A percentile compares a stretch with the other conserved stretches of the same genome.
These are phyloP conservation scores for Aspergillus pseudoglaucus DNA, from an alignment of 2,329 filamentous ascomycete genomes.

Conservation along the genomic window DNA sequence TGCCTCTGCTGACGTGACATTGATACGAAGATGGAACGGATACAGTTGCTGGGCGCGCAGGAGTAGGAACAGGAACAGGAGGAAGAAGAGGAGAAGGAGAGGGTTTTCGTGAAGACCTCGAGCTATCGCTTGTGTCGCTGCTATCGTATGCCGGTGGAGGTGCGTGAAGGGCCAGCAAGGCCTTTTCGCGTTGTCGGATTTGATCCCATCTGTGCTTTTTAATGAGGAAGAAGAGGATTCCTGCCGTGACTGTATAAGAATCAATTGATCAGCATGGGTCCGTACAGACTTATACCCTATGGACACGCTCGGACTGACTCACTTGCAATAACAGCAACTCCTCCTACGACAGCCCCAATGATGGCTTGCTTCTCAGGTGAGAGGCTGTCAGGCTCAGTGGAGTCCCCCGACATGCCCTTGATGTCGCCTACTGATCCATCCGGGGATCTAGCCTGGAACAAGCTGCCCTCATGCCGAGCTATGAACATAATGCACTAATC, in stretches of 20 bases:
- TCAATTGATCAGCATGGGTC: background rate
- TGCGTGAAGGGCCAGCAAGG: slow-evolving; percentile 6
- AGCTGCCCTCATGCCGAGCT: background rate
- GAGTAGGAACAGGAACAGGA: slow-evolving; percentile 1
- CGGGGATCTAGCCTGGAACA: too few relatives aligned
- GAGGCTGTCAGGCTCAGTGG: too few relatives aligned
- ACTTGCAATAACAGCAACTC: slow-evolving; percentile 20
- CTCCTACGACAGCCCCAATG: slow-evolving; percentile 25
- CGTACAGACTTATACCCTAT: background rate
- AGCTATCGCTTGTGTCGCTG: background rate
- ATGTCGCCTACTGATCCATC: too few relatives aligned
- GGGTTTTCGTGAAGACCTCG: background rate
- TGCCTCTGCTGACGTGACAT: slow-evolving; percentile 1
- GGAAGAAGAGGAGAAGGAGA: background rate
- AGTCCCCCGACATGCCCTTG: too few relatives aligned
- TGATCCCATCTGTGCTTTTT: slow-evolving; percentile 20
- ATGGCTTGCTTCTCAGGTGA: slow-evolving; percentile 11
- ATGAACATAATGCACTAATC: background rate
- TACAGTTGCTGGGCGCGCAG: background rate
- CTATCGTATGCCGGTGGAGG: slow-evolving; percentile 1
- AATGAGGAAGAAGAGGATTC: slow-evolving; percentile 16
- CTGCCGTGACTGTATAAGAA: slow-evolving; percentile 16
- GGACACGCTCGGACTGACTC: slow-evolving; percentile 4
- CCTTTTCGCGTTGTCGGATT: slow-evolving; percentile 15
- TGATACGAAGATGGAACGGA: slow-evolving; percentile 6